Conservation (phyloP, 1,139 yeast species). For the Magnusiomyces ingens region DNA sequence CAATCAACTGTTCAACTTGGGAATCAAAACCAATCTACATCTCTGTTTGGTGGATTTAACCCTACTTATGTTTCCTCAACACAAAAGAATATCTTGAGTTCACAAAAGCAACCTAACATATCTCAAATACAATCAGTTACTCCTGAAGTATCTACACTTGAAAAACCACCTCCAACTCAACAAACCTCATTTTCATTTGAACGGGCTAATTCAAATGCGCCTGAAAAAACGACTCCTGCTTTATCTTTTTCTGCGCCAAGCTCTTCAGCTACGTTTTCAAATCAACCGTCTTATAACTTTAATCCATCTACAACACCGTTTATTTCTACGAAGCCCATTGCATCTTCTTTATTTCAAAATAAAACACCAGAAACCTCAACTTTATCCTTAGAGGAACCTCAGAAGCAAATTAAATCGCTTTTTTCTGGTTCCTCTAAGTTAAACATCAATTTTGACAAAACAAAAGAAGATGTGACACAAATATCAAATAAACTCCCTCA, state of each 20-base stretch:
- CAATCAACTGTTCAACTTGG: too few relatives aligned
- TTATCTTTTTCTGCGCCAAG: not conserved
- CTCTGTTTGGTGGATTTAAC: not conserved
- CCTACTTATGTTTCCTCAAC: not conserved
- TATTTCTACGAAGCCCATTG: not conserved
- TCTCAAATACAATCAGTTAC: too few relatives aligned
- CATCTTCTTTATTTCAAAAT: not conserved
- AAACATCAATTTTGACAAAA: constrained; percentile 4
- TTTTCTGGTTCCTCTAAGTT: constrained; percentile 1
- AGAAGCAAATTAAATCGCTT: not conserved
- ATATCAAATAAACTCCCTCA: too few relatives aligned
- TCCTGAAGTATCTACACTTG: not conserved
- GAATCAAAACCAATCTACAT: not conserved
- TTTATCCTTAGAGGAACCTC: not conserved
- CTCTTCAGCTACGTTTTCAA: not conserved
- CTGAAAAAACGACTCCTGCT: too few relatives aligned
- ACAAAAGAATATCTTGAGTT: too few relatives aligned
- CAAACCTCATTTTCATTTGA: too few relatives aligned
- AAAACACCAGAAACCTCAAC: not conserved
- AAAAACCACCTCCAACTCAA: not conserved
- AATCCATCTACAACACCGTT: not conserved
- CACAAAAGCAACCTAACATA: too few relatives aligned
- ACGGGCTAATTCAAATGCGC: too few relatives aligned
- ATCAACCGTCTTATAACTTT: not conserved
- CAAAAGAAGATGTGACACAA: constrained; percentile 3